These are phyloP conservation scores for Elaphomyces granulatus DNA, from an alignment of 495 filamentous ascomycete species.

Conservation along the genomic window DNA sequence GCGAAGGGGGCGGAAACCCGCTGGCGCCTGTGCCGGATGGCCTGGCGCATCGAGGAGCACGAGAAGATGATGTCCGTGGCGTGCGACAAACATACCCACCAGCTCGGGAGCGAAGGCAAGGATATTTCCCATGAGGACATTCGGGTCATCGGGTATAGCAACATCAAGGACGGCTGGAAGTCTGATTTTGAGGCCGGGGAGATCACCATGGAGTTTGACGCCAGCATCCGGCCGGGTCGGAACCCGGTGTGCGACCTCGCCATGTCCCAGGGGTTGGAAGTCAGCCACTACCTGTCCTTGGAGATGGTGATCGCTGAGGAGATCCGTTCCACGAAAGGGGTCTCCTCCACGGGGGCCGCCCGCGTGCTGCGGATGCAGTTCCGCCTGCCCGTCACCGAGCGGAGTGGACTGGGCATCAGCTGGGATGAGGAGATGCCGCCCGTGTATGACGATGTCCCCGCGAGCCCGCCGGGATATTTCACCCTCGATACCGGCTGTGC, in stretches of 20 bases:
- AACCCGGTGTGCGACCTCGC: slow-evolving; percentile 70
- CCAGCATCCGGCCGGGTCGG: slow-evolving; percentile 42
- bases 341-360: slow-evolving; percentile 58
- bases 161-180: slow-evolving; percentile 87
- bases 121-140: slow-evolving; percentile 65
- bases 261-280: slow-evolving; percentile 57
- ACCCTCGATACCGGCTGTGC: slow-evolving; percentile 25
- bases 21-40: slow-evolving; percentile 80
- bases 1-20: slow-evolving; percentile 51
- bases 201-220: slow-evolving; percentile 74
- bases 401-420: slow-evolving; percentile 75
- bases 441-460: slow-evolving; percentile 86
- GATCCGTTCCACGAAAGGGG: slow-evolving; percentile 53
- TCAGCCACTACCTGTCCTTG: slow-evolving; percentile 73
- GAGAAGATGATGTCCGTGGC: slow-evolving; percentile 66
- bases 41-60: slow-evolving; percentile 85
- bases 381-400: slow-evolving; percentile 62
- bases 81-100: slow-evolving; percentile 62
- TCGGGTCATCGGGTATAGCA: slow-evolving; percentile 57
- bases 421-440: slow-evolving; percentile 97
- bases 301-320: slow-evolving; percentile 95
- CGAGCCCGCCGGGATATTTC: slow-evolving; percentile 69
- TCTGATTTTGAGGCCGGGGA: slow-evolving; percentile 65
- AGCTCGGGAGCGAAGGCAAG: slow-evolving; percentile 57
- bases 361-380: slow-evolving; percentile 92